phyloP scores from a whole-genome alignment of 176 grass and related monocot genomes.

The Musa itinerans region DNA sequence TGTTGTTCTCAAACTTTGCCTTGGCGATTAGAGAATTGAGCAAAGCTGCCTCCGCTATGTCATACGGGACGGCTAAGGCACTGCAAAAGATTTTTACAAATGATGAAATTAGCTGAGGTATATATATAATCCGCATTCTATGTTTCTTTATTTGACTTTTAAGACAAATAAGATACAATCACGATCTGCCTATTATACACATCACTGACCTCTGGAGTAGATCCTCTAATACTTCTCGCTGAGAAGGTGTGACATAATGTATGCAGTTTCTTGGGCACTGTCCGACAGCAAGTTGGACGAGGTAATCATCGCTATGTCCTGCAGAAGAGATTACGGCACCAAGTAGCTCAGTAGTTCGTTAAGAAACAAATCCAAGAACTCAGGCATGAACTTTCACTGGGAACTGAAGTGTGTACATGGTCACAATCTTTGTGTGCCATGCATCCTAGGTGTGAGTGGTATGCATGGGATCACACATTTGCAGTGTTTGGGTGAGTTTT shows the following conservation, averaged over 20 bases:
- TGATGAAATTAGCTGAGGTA: background rate
- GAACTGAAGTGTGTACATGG: too few relatives aligned
- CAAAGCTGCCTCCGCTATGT: slow-evolving; percentile 30
- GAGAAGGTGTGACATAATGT: slow-evolving; percentile 81
- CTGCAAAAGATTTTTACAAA: slow-evolving; percentile 10
- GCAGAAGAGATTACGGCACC: slow-evolving; percentile 5
- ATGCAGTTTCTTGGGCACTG: slow-evolving; percentile 90
- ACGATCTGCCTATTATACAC: background rate
- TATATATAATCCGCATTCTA: background rate
- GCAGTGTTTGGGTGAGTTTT: too few relatives aligned
- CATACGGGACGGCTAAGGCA: slow-evolving; percentile 27
- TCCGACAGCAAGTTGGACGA: slow-evolving; percentile 53
- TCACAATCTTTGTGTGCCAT: too few relatives aligned
- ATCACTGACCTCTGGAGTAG: slow-evolving; percentile 62
- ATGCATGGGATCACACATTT: too few relatives aligned
- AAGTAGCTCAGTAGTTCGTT: background rate
- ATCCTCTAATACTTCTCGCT: slow-evolving; percentile 71
- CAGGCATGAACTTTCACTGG: too few relatives aligned
- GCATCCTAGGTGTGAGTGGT: too few relatives aligned
- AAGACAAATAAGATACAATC: background rate
- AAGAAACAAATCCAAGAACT: background rate
- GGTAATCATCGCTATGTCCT: slow-evolving; percentile 54
- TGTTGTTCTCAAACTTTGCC: slow-evolving; percentile 41
- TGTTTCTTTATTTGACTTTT: background rate
- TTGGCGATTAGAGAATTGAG: slow-evolving; percentile 28